phyloP scores from a whole-genome alignment of 768 basidiomycete species.

The Harrya chromipes region DNA sequence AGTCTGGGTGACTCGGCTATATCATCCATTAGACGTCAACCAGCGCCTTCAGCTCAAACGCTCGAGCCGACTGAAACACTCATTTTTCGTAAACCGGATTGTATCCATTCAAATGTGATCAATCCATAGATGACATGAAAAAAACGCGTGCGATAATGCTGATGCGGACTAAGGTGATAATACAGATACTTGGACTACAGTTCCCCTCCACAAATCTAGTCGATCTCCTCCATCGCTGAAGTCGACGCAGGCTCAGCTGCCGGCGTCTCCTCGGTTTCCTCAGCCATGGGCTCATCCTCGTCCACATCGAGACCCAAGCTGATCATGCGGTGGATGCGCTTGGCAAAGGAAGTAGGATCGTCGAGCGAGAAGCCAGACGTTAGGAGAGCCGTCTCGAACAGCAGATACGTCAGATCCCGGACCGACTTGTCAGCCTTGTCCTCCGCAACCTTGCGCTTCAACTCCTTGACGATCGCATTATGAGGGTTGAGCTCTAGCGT shows the following conservation, averaged over 20 bases:
- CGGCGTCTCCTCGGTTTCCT: conserved; percentile 44
- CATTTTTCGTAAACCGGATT: too few species aligned
- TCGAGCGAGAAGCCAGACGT: conserved; percentile 96
- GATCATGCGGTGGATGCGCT: conserved; percentile 98
- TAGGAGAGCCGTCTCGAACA: conserved; percentile 96
- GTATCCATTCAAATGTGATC: too few species aligned
- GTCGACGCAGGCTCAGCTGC: conserved; percentile 61
- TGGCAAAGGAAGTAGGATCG: conserved; percentile 91
- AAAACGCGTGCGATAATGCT: conserved; percentile 22
- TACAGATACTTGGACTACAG: conserved; percentile 24
- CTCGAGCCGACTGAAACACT: too few species aligned
- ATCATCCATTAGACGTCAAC: too few species aligned
- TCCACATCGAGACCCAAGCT: conserved; percentile 86
- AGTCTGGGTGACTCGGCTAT: too few species aligned
- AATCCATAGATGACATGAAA: neutral
- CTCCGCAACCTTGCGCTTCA: conserved; percentile 92
- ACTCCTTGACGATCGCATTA: conserved; percentile 93
- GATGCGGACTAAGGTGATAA: conserved; percentile 23
- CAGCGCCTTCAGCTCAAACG: too few species aligned
- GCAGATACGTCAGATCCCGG: conserved; percentile 90
- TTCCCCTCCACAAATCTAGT: conserved; percentile 42
- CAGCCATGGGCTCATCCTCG: conserved; percentile 51
- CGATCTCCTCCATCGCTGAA: conserved; percentile 97
- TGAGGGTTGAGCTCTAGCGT: conserved; percentile 92
- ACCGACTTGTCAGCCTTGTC: conserved; percentile 99